Base-by-base conservation (phyloP, 2,329 filamentous ascomycete species). In the Stagonosporopsis chrysanthemi region DNA sequence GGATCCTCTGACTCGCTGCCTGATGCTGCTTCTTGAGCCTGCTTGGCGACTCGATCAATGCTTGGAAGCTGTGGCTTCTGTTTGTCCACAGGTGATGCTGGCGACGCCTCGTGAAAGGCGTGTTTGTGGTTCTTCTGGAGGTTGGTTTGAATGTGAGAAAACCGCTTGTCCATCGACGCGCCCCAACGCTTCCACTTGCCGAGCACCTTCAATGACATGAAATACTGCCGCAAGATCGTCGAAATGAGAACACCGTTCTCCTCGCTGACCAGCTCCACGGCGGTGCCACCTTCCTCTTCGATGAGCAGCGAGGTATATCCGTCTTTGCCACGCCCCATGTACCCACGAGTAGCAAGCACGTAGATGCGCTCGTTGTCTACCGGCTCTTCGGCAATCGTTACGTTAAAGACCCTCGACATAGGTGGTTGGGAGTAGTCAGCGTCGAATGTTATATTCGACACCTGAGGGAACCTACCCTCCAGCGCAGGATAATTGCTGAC, bases 271-370 rank as follows among this genome's bases (percentile, higher is more conserved):
- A 97, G 79, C 71, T 93, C 90, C 65, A 92, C 87, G 1, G 88
- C 90, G 3, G 84, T 78, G 15, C 92, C 92, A 24, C 92, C 92
- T 74, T 91, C 89, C 3, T 88, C 85, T 64, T 89, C 78, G 29
- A 91, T 86, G n/a, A 94, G 83, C 1, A 97, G 82, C 43, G 88
- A 88, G 2, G 84, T 85, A 76, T 90, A 97, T 2, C 92, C 92
- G 65, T 97, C 92, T 75, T 94, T 95, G 19, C 92, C 92, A 33
- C 91, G 85, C 4, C 85, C 89, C 92, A 97, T 96, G 72, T 97
- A 97, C 0, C 91, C 92, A 53, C 92, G 81, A 0, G 92, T 97
- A 8, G 88, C 89, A 2, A 97, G 80, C 0, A 84, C 83, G 69
- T 96, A 97, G 35, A 86, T 80, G 58, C 78, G 85, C 19, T 86